Percentiles rank a stretch among this genome's conserved stretches.
These are phyloP conservation scores for Aspergillus uvarum DNA, from an alignment of 2,329 filamentous ascomycete genomes.

Conservation along the genomic window DNA sequence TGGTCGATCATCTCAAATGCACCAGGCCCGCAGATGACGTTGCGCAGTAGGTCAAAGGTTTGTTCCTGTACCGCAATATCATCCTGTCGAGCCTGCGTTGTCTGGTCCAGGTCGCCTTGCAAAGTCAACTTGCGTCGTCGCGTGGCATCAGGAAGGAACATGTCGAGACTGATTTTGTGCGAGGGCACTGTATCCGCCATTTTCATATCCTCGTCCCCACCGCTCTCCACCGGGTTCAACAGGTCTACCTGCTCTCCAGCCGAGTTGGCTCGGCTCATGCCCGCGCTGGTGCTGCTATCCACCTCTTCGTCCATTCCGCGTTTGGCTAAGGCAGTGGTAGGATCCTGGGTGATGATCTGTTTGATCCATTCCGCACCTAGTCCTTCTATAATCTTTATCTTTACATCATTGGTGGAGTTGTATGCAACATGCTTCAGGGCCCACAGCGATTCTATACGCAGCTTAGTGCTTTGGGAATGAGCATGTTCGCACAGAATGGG, in stretches of 20 bases:
- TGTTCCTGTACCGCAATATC: slow-evolving; percentile 88
- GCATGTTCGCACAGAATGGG: slow-evolving; percentile 79
- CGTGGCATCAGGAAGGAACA: slow-evolving; percentile 40
- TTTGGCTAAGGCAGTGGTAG: slow-evolving; percentile 30
- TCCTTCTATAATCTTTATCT: slow-evolving; percentile 74
- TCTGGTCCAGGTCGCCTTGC: slow-evolving; percentile 67
- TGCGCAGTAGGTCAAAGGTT: slow-evolving; percentile 83
- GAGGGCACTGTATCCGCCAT: slow-evolving; percentile 42
- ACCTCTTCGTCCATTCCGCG: slow-evolving; percentile 34
- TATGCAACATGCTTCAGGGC: slow-evolving; percentile 87
- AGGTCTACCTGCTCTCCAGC: slow-evolving; percentile 61
- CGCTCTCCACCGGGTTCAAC: slow-evolving; percentile 52
- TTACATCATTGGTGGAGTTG: slow-evolving; percentile 67
- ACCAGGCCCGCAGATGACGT: slow-evolving; percentile 71
- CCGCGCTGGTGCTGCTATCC: slow-evolving; percentile 36
- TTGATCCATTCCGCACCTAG: slow-evolving; percentile 78
- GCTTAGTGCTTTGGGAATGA: slow-evolving; percentile 72
- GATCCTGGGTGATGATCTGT: slow-evolving; percentile 67
- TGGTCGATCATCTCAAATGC: slow-evolving; percentile 76
- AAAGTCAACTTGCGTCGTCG: slow-evolving; percentile 46
- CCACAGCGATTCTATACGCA: slow-evolving; percentile 87
- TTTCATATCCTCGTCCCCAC: slow-evolving; percentile 33
- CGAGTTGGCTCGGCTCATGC: slow-evolving; percentile 59
- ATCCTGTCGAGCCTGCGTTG: slow-evolving; percentile 68
- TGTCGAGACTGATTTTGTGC: slow-evolving; percentile 40